Evolutionary conservation across 2,329 filamentous ascomycete genomes (phyloP), one percentile per base, ranked within the genome.

Genomic region (Kalmusia sp.): DNA sequence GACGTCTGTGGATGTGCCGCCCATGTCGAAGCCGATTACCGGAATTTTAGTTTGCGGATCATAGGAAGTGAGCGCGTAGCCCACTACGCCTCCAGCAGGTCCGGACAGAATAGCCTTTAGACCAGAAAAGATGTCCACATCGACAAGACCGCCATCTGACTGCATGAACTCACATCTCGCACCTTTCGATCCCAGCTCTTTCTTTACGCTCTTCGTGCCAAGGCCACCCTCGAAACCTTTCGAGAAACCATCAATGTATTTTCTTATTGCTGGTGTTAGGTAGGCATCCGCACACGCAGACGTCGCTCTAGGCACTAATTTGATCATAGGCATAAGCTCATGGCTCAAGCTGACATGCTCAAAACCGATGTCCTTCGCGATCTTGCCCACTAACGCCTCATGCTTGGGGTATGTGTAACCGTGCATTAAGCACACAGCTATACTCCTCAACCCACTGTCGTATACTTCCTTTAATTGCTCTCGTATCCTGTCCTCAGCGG

Each of bases 1-100:
- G 8, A 96, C 91, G 72, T 97, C 93, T 1, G 93, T 97, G 52
- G 88, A 93, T 0, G 93, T 97, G 9, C 93, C 93, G 31, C 92
- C 92, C 93, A 97, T 97, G 63, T 97, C 93, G 67, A 97, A 97
- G 0, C 93, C 93, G 65, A 97, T 96, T 3, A 97, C 90, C 0
- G 92, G 92, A 1, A 85, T 91, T 68, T 87, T 90, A 3, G 91
- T 95, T 45, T 89, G 80, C 0, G 88, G 83, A 61, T 97, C 93
- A 71, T 95, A 97, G 1, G 90, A 95, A 0, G 93, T 97, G 17
- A 93, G 86, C 15, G 93, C 92, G 72, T 96, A 96, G 3, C 93
- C 93, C 0, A 96, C 92, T 0, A 96, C 93, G 34, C 93, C 93
- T 27, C 92, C 93, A n/a, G 93, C 93, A 1, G 93, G 93, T 0